A percentile compares a stretch with the other conserved stretches of the same genome.
phyloP scores from a whole-genome alignment of 78 protist genomes.

The Dictyostelium intermedium region DNA sequence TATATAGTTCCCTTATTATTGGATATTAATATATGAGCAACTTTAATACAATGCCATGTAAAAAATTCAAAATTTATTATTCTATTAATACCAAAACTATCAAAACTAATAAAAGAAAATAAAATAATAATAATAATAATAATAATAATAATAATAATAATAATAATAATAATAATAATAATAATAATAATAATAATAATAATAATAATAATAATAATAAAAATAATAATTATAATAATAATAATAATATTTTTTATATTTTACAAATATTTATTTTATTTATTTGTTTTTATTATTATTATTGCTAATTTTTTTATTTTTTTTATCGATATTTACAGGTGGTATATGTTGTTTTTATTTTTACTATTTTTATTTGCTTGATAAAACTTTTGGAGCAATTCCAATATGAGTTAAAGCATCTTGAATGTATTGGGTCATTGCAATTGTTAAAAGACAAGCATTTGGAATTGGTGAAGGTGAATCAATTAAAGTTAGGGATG shows the following conservation, averaged over 20 bases:
- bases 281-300: not conserved
- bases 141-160: too few species aligned
- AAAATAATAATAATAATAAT: too few species aligned
- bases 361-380: not conserved
- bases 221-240: too few species aligned
- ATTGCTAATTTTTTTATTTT: not conserved
- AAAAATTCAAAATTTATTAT: too few species aligned
- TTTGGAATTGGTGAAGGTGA: conserved; percentile 2
- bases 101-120: too few species aligned
- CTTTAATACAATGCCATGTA: too few species aligned
- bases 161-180: too few species aligned
- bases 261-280: not conserved
- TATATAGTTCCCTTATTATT: too few species aligned
- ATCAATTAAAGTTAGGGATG: not conserved
- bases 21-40: too few species aligned
- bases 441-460: conserved; percentile 20
- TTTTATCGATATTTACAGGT: not conserved
- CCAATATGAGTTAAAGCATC: conserved; percentile 22
- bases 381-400: not conserved
- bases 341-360: not conserved
- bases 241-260: not conserved
- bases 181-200: too few species aligned
- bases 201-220: too few species aligned
- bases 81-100: too few species aligned
- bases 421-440: conserved; percentile 39